Conservation (phyloP, 2,329 filamentous ascomycete genomes). For the Westerdykella ornata region DNA sequence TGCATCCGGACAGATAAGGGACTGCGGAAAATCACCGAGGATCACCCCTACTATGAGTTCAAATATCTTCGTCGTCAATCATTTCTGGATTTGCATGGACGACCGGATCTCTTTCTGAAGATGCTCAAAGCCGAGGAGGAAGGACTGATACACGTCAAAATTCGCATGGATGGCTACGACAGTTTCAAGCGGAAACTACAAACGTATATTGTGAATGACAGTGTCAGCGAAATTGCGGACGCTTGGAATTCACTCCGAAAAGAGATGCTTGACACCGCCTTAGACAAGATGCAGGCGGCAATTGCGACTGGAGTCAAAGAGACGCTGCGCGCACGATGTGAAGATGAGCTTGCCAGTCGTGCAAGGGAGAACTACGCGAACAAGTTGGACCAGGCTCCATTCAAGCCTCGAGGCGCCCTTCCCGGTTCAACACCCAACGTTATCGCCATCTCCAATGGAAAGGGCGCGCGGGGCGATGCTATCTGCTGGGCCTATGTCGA, state of each 20-base stretch:
- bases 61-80: constrained; percentile 92
- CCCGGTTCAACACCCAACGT: constrained; percentile 83
- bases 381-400: constrained; percentile 90
- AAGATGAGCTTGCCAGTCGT: constrained; percentile 80
- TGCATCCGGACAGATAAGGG: constrained; percentile 92
- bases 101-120: constrained; percentile 85
- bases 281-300: constrained; percentile 72
- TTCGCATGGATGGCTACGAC: constrained; percentile 68
- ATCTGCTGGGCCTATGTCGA: constrained; percentile 90
- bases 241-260: constrained; percentile 87
- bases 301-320: constrained; percentile 93
- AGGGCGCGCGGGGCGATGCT: constrained; percentile 70
- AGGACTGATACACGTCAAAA: constrained; percentile 77
- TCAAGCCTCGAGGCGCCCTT: constrained; percentile 88
- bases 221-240: constrained; percentile 89
- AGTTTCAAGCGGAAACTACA: constrained; percentile 72
- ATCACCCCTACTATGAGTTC: constrained; percentile 95
- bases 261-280: constrained; percentile 74
- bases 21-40: constrained; percentile 83
- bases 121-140: constrained; percentile 98
- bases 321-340: constrained; percentile 84
- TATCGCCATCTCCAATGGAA: constrained; percentile 78
- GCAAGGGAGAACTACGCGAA: constrained; percentile 85
- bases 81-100: constrained; percentile 64
- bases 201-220: constrained; percentile 84